phyloP scores from a whole-genome alignment of 1,284 basidiomycete genomes.

The Marasmius tenuissimus region DNA sequence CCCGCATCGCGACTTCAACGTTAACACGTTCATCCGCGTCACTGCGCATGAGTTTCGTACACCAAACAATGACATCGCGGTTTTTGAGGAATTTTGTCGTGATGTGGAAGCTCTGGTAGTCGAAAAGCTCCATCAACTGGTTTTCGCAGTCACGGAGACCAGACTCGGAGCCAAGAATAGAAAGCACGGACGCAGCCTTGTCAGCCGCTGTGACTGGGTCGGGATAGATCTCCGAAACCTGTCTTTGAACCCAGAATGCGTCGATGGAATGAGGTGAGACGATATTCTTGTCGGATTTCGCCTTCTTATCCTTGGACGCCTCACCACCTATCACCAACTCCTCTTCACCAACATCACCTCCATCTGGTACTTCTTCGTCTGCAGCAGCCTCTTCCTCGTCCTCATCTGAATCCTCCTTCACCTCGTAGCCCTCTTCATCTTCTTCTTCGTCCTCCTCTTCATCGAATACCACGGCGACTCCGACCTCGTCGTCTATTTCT shows the following conservation, averaged over 20 bases:
- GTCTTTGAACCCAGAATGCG: conserved; percentile 97
- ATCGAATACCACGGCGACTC: conserved; percentile 95
- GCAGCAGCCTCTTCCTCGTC: conserved; percentile 66
- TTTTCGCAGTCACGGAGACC: conserved; percentile 95
- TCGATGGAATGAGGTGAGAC: conserved; percentile 92
- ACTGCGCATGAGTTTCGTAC: conserved; percentile 91
- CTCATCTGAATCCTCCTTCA: conserved; percentile 77
- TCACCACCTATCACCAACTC: conserved; percentile 75
- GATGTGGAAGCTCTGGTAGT: conserved; percentile 91
- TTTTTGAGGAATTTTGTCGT: conserved; percentile 94
- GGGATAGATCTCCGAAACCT: conserved; percentile 87
- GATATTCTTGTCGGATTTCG: conserved; percentile 72
- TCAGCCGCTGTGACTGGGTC: conserved; percentile 94
- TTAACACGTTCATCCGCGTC: conserved; percentile 91
- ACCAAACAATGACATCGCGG: conserved; percentile 97
- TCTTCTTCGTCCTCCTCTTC: conserved; percentile 93
- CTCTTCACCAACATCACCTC: conserved; percentile 51
- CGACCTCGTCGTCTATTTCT: conserved; percentile 90
- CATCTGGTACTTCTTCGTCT: conserved; percentile 42
- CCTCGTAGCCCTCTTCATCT: conserved; percentile 83
- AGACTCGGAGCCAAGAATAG: conserved; percentile 88
- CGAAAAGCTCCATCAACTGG: conserved; percentile 95
- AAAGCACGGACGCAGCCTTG: conserved; percentile 86
- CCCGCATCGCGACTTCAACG: conserved; percentile 97
- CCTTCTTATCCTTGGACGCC: conserved; percentile 42